These are phyloP conservation scores for Aureobasidium sp. DNA, from an alignment of 2,329 filamentous ascomycete species.

Conservation along the genomic window DNA sequence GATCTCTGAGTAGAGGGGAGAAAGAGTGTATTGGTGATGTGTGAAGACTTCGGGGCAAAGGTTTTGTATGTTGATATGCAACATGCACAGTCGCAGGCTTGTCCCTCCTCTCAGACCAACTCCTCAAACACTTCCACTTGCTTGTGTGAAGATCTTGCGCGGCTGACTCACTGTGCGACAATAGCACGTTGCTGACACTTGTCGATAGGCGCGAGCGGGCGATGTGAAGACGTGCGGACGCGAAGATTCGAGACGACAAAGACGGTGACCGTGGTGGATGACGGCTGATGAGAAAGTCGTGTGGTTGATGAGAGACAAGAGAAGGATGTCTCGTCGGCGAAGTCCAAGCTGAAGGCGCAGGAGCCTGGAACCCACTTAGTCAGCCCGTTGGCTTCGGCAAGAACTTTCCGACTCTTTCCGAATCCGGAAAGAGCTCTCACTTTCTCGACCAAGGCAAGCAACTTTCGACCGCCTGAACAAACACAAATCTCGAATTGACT, in stretches of 20 bases:
- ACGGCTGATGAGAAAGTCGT: not conserved
- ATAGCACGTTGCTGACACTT: conserved; percentile 3
- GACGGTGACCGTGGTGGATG: not conserved
- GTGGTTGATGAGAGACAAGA: conserved; percentile 7
- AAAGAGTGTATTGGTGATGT: conserved; percentile 10
- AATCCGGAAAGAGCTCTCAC: not conserved
- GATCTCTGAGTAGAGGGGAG: conserved; percentile 6
- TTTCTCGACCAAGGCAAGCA: not conserved
- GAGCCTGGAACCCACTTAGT: conserved; percentile 1
- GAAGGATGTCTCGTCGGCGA: conserved; percentile 1
- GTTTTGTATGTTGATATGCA: conserved; percentile 10
- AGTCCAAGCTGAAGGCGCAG: not conserved
- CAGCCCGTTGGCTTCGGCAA: not conserved
- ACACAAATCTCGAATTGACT: not conserved
- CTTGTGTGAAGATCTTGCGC: conserved; percentile 12
- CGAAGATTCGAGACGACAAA: not conserved
- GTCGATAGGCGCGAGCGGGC: not conserved
- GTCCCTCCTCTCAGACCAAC: conserved; percentile 12
- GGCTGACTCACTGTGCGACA: conserved; percentile 11
- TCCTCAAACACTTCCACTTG: conserved; percentile 14
- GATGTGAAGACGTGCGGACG: not conserved
- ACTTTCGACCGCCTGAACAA: not conserved
- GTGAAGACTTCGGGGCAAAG: conserved; percentile 8
- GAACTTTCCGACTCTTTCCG: conserved; percentile 1
- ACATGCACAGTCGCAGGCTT: conserved; percentile 1